A percentile compares a stretch with the other conserved stretches of the same genome.
phyloP scores from a whole-genome alignment of 257 asterid species.

The Penstemon eatonii region DNA sequence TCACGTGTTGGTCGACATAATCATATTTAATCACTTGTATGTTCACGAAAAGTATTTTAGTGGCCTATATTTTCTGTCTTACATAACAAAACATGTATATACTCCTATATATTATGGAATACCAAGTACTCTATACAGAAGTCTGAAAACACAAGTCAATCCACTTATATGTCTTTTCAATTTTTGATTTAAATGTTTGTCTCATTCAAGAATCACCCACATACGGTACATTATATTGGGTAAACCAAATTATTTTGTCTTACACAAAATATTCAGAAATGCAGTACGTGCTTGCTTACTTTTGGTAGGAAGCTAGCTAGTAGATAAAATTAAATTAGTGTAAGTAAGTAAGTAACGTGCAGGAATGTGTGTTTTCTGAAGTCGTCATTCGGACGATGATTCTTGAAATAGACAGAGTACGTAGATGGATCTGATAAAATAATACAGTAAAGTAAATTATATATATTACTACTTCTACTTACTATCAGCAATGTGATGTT shows the following conservation, averaged over 20 bases:
- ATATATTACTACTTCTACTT: not conserved
- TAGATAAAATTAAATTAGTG: not conserved
- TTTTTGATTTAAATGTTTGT: slow-evolving; percentile 28
- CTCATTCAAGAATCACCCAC: slow-evolving; percentile 28
- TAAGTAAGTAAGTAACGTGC: too few relatives aligned
- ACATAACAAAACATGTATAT: too few relatives aligned
- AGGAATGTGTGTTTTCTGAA: too few relatives aligned
- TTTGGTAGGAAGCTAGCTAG: not conserved
- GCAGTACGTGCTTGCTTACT: not conserved
- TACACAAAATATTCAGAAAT: slow-evolving; percentile 30
- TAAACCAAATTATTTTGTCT: slow-evolving; percentile 34
- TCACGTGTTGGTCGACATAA: too few relatives aligned
- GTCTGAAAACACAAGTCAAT: slow-evolving; percentile 32
- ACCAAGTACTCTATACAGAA: not conserved
- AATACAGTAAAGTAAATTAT: too few relatives aligned
- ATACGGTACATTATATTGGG: slow-evolving; percentile 22
- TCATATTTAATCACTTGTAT: too few relatives aligned
- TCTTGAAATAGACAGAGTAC: not conserved
- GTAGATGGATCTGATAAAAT: too few relatives aligned
- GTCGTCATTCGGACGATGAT: not conserved
- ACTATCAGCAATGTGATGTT: slow-evolving; percentile 31
- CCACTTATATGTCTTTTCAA: not conserved
- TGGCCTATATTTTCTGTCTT: too few relatives aligned
- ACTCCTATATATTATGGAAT: too few relatives aligned
- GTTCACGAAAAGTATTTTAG: too few relatives aligned